Evolutionary conservation across 352 stramenopile species (phyloP).

Genomic region (Albugo candida): DNA sequence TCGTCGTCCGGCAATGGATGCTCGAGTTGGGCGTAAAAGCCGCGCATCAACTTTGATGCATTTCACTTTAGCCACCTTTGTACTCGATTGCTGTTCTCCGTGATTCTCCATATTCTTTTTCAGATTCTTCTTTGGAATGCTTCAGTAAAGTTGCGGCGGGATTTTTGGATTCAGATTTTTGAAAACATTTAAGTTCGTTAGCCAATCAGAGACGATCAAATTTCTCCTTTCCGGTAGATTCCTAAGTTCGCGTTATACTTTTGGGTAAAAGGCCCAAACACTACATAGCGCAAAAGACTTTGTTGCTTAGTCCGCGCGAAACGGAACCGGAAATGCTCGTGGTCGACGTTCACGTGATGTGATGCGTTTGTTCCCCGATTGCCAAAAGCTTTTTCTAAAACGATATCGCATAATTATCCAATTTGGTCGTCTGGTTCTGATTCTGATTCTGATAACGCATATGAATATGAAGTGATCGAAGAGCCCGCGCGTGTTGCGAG

Average conservation of each 20-base stretch:
- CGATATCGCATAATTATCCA: conserved; percentile 9
- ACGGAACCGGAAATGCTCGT: conserved; percentile 59
- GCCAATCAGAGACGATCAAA: too few species aligned
- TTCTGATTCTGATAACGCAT: conserved; percentile 14
- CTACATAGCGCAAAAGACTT: too few species aligned
- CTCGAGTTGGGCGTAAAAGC: conserved; percentile 31
- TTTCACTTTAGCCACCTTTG: conserved; percentile 19
- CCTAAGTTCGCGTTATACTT: too few species aligned
- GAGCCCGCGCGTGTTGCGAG: conserved; percentile 52
- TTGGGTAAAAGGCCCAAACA: too few species aligned
- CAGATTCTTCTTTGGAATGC: too few species aligned
- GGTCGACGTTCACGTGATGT: neutral
- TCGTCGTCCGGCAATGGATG: conserved; percentile 29
- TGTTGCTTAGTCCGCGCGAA: conserved; percentile 55
- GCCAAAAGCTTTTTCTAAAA: conserved; percentile 35
- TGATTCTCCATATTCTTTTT: too few species aligned
- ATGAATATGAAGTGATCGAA: conserved; percentile 51
- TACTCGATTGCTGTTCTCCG: too few species aligned
- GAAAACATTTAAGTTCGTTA: too few species aligned
- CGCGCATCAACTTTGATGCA: conserved; percentile 37
- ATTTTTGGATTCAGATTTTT: too few species aligned
- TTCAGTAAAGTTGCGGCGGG: too few species aligned
- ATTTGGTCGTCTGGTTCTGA: conserved; percentile 42
- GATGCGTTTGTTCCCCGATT: conserved; percentile 6
- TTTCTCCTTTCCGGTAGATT: too few species aligned